Conservation (phyloP, 352 stramenopile species). For the Phytophthora foliorum region DNA sequence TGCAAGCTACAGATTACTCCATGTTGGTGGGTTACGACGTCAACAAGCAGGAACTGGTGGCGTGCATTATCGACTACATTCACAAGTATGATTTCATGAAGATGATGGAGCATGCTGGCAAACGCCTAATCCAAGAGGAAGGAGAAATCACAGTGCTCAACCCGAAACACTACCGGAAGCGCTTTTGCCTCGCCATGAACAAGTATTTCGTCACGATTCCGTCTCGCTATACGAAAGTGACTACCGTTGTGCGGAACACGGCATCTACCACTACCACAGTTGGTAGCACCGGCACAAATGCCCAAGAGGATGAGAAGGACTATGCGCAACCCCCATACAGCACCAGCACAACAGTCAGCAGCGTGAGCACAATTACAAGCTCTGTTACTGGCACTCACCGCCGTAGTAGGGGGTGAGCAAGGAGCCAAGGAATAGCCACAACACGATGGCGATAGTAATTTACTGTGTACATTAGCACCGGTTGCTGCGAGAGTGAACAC, state of each 20-base stretch:
- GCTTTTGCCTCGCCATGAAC: constrained; percentile 89
- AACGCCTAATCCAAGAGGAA: constrained; percentile 91
- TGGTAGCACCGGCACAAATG: constrained; percentile 31
- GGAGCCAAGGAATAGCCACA: background rate
- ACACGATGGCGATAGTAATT: constrained; percentile 27
- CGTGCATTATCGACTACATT: constrained; percentile 92
- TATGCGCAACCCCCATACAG: constrained; percentile 40
- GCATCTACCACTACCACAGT: constrained; percentile 33
- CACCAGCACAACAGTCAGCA: constrained; percentile 40
- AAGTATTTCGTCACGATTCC: constrained; percentile 92
- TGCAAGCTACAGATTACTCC: constrained; percentile 90
- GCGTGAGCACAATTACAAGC: constrained; percentile 34
- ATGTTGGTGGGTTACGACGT: constrained; percentile 91
- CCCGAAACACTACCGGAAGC: constrained; percentile 88
- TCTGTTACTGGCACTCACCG: constrained; percentile 29
- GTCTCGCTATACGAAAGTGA: constrained; percentile 89
- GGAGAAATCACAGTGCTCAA: constrained; percentile 91
- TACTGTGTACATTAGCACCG: constrained; percentile 41
- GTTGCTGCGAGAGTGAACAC: background rate
- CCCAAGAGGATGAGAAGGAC: constrained; percentile 45
- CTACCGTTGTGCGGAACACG: constrained; percentile 62
- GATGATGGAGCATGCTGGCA: constrained; percentile 90
- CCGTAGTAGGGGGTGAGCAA: constrained; percentile 11
- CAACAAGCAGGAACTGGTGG: constrained; percentile 87
- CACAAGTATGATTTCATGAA: constrained; percentile 94